Evolutionary conservation across 1,284 basidiomycete species (phyloP), one percentile per base, ranked within the genome.

Genomic region (Ustilago cynodontis): DNA sequence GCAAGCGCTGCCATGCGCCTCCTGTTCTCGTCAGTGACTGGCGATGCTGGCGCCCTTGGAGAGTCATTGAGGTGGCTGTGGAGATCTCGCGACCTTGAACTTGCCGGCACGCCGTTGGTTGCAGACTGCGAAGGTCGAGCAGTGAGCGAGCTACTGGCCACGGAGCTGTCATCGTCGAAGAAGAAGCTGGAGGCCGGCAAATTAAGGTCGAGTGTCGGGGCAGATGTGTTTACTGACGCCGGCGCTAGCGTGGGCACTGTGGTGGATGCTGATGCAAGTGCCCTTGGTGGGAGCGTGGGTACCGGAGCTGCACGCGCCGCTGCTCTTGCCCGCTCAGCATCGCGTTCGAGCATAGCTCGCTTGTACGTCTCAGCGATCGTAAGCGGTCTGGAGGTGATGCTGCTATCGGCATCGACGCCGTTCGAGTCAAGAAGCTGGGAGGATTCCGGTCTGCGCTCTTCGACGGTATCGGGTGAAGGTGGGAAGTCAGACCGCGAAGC

Each of bases 181-280:
- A 67, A 67, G 59, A 78, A 67, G 53, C 66, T 66, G 29, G 76
- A 69, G 33, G 49, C 58, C 9, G 78, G 76, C 49, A 80, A 47
- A 16, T 75, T 33, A 35, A 80, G 57, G 33, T 80, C 72, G 33
- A 80, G 52, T 6, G 56, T 66, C 11, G 78, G 78, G 18, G 75
- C 74, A 0, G 55, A 29, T 29, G 26, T 33, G 10, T 28, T 33
- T 52, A 29, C 29, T 26, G 55, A 41, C 20, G 28, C 28, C 11
- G 55, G 4, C 26, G 2, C 43, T 3, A 37, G 20, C 18, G 35
- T 24, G 10, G n/a, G 8, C 20, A 11, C 24, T 41, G n/a, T n/a
- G 1, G 26, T n/a, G 16, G 39, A 43, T 43, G 41, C 41, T 5
- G 41, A 20, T 43, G 41, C 41, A 43, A n/a, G 41, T 20, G 41